Percentiles rank a stretch among this genome's conserved stretches.
phyloP scores from a whole-genome alignment of 129 eudicot species.

The Flaveria bidentis region DNA sequence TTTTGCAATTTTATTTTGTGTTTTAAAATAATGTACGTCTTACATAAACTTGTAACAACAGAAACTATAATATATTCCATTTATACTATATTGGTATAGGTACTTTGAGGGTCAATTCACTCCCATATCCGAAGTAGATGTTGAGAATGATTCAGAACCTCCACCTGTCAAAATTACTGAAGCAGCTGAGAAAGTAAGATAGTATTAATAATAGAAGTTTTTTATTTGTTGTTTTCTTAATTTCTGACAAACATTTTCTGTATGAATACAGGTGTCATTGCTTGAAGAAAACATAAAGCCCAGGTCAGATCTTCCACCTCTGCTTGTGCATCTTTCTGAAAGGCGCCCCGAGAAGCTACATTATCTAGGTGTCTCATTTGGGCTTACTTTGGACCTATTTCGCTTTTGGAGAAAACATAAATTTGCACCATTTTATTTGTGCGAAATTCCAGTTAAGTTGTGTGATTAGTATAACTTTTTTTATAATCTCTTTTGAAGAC shows the following conservation, averaged over 20 bases:
- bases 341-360: constrained; percentile 87
- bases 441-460: constrained; percentile 71
- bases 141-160: constrained; percentile 43
- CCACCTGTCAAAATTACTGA: constrained; percentile 49
- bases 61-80: background rate
- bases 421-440: constrained; percentile 85
- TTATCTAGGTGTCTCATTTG: constrained; percentile 91
- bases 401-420: constrained; percentile 91
- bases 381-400: constrained; percentile 84
- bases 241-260: background rate
- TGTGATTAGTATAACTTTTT: background rate
- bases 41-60: background rate
- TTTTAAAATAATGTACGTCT: background rate
- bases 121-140: constrained; percentile 75
- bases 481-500: constrained; percentile 2
- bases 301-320: constrained; percentile 77
- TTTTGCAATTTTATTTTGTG: background rate
- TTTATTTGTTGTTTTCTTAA: constrained; percentile 15
- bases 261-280: constrained; percentile 66
- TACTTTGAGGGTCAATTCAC: constrained; percentile 93
- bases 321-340: constrained; percentile 83
- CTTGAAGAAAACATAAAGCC: constrained; percentile 90
- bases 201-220: background rate
- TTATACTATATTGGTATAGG: constrained; percentile 45
- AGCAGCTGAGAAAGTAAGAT: constrained; percentile 79